Evolutionary conservation across 1,139 yeast genomes (phyloP).

Genomic region (Saccharomyces uvarum): DNA sequence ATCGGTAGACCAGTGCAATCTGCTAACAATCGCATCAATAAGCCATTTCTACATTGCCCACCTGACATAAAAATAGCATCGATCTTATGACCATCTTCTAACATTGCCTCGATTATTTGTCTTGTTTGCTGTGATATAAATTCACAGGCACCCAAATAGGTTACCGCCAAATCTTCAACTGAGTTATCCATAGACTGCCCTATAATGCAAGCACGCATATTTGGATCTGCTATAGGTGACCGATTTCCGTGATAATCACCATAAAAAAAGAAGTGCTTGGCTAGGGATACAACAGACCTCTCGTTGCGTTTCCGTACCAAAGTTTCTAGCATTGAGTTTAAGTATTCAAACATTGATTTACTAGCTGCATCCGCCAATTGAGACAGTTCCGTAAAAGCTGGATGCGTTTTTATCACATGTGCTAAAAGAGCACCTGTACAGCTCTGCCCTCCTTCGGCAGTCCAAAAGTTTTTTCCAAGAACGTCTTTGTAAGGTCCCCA

Average conservation of each 20-base stretch:
- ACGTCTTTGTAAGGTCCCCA: constrained; percentile 98
- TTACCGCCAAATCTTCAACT: constrained; percentile 73
- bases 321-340: constrained; percentile 66
- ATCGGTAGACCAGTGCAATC: constrained; percentile 92
- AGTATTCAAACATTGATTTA: constrained; percentile 70
- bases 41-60: constrained; percentile 89
- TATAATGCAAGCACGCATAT: constrained; percentile 86
- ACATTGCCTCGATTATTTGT: constrained; percentile 84
- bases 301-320: constrained; percentile 49
- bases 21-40: constrained; percentile 81
- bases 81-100: constrained; percentile 67
- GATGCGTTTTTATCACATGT: constrained; percentile 84
- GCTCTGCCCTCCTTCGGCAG: constrained; percentile 98
- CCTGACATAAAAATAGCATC: constrained; percentile 83
- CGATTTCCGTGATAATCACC: constrained; percentile 97
- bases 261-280: constrained; percentile 79
- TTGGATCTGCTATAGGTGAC: constrained; percentile 91
- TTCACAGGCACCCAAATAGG: constrained; percentile 89
- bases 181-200: constrained; percentile 91
- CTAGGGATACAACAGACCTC: constrained; percentile 71
- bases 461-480: constrained; percentile 81
- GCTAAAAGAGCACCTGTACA: constrained; percentile 92
- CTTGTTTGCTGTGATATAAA: constrained; percentile 96
- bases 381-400: constrained; percentile 68
- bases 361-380: constrained; percentile 56